Percentiles rank a stretch among this genome's conserved stretches.
Evolutionary conservation across 306 rosid species (phyloP).

Genomic region (Fagus crenata): DNA sequence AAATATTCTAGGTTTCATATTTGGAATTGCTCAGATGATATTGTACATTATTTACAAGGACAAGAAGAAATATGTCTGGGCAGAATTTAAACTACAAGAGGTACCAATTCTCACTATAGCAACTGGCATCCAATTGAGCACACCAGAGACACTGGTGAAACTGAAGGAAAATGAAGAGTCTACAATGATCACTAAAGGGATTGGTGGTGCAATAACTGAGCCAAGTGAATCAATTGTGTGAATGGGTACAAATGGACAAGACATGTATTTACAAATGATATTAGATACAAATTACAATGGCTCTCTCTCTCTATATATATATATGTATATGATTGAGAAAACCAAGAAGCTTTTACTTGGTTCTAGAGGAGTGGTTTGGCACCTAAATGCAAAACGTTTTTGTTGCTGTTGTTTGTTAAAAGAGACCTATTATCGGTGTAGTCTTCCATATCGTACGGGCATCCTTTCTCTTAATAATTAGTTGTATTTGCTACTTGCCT

Average conservation of each 20-base stretch:
- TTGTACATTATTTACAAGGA: too few relatives aligned
- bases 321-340: too few relatives aligned
- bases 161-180: background rate
- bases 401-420: background rate
- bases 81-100: constrained; percentile 25
- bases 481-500: too few relatives aligned
- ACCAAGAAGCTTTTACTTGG: background rate
- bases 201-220: background rate
- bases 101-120: background rate
- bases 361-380: background rate
- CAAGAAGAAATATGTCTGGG: background rate
- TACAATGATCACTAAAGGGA: background rate
- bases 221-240: background rate
- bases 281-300: too few relatives aligned
- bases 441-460: too few relatives aligned
- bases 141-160: background rate
- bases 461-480: too few relatives aligned
- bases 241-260: background rate
- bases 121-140: background rate
- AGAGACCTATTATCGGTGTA: too few relatives aligned
- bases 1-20: constrained; percentile 37
- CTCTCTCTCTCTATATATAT: too few relatives aligned
- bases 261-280: too few relatives aligned
- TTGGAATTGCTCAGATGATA: background rate
- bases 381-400: background rate